phyloP scores from a whole-genome alignment of 2,329 filamentous ascomycete genomes.

The Bipolaris zeicola region DNA sequence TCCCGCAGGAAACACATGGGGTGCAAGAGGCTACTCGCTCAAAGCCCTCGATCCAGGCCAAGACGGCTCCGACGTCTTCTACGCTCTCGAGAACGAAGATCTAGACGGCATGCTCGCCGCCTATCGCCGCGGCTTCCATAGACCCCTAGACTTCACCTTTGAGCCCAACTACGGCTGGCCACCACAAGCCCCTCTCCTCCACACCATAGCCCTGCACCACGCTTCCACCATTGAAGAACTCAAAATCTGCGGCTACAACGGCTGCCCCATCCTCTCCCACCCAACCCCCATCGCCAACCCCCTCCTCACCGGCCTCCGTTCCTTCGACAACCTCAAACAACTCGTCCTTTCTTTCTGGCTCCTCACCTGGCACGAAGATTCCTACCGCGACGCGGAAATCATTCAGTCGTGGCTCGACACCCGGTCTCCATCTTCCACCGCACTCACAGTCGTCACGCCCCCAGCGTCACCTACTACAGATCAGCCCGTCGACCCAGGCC shows the following conservation, averaged over 20 bases:
- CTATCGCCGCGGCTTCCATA: conserved; percentile 27
- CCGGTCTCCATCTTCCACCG: conserved; percentile 47
- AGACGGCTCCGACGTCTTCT: conserved; percentile 19
- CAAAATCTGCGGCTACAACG: conserved; percentile 56
- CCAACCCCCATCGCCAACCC: conserved; percentile 47
- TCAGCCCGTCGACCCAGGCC: conserved; percentile 34
- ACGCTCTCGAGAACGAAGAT: conserved; percentile 41
- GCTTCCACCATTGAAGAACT: conserved; percentile 51
- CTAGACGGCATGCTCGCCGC: conserved; percentile 31
- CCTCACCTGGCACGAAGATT: conserved; percentile 48
- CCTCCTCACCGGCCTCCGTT: conserved; percentile 48
- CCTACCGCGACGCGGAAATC: conserved; percentile 50
- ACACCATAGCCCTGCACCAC: conserved; percentile 51
- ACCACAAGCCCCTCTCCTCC: conserved; percentile 46
- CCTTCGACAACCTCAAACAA: conserved; percentile 51
- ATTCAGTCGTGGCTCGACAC: conserved; percentile 53
- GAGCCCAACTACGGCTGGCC: conserved; percentile 51
- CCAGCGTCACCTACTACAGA: conserved; percentile 30
- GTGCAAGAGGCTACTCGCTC: conserved; percentile 42
- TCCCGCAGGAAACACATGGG: conserved; percentile 55
- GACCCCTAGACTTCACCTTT: conserved; percentile 36
- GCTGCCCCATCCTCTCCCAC: conserved; percentile 49
- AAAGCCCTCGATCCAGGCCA: conserved; percentile 35
- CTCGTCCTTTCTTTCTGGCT: conserved; percentile 53
- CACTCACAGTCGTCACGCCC: conserved; percentile 45